Evolutionary conservation across 768 basidiomycete genomes (phyloP), one percentile per base, ranked within the genome.

Genomic region (Fomitopsis serialis): DNA sequence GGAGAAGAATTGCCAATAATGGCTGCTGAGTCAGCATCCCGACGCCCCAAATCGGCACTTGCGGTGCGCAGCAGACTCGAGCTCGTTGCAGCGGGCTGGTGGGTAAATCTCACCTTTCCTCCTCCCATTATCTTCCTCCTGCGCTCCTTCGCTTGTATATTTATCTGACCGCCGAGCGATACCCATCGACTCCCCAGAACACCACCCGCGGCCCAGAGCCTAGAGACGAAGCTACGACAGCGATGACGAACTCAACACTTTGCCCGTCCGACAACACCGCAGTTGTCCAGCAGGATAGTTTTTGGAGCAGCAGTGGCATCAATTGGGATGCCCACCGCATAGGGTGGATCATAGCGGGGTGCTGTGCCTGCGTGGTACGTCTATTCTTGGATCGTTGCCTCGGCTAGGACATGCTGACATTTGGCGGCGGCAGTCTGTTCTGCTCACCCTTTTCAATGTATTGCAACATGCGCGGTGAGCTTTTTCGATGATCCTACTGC

Each of bases 271-370:
- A 75, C 49, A 85, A 87, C 58, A 68, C 73, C 0, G 55, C 66
- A 23, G 64, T 54, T 1, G 61, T 79, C 23, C 85, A 89, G 66
- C 82, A 89, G 64, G 72, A 74, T 45, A 70, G 68, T 10, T 89
- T 89, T 64, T 89, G 85, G 87, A 70, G 70, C 60, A 58, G 71
- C 0, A 71, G 74, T 35, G 75, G 77, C 11, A 48, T 78, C 21
- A 72, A 84, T 61, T 87, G 83, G 85, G 77, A 80, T 56, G 60
- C 69, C 13, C 84, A 85, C 68, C 73, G 80, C 59, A 82, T 88
- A 65, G 87, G 87, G 47, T 89, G 87, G 87, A 75, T 84, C 10
- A 74, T 89, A 52, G 78, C 86, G 15, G 87, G 87, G 24, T 76
- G 71, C 15, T 85, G 81, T 59, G 69, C 87, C 2, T 65, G 68